These are phyloP conservation scores for Russula sp. DNA, from an alignment of 768 basidiomycete species.

Conservation along the genomic window DNA sequence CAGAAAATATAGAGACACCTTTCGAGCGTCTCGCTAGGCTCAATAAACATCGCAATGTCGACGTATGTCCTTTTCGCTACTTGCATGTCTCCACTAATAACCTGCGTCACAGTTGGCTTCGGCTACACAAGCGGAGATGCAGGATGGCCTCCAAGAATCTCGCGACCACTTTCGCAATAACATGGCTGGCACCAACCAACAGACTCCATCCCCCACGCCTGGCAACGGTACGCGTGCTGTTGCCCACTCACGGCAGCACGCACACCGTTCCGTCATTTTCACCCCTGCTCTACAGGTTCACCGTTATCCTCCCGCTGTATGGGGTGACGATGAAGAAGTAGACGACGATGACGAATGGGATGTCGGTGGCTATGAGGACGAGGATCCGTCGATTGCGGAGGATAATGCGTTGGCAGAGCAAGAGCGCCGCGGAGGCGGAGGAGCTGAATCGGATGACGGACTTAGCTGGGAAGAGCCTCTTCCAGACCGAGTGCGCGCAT, in stretches of 20 bases:
- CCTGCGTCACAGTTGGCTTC: slow-evolving; percentile 52
- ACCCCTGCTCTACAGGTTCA: slow-evolving; percentile 59
- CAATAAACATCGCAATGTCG: slow-evolving; percentile 96
- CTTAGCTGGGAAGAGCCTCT: slow-evolving; percentile 82
- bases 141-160: slow-evolving; percentile 44
- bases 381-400: slow-evolving; percentile 56
- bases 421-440: slow-evolving; percentile 24
- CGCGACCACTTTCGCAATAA: slow-evolving; percentile 51
- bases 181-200: slow-evolving; percentile 41
- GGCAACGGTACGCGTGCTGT: slow-evolving; percentile 35
- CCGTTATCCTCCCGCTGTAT: slow-evolving; percentile 77
- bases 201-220: slow-evolving; percentile 46
- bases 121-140: slow-evolving; percentile 65
- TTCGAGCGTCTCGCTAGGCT: slow-evolving; percentile 92
- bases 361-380: slow-evolving; percentile 61
- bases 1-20: slow-evolving; percentile 98
- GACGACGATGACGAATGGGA: slow-evolving; percentile 57
- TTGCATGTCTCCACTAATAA: slow-evolving; percentile 2
- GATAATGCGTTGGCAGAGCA: slow-evolving; percentile 47
- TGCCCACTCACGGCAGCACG: slow-evolving; percentile 23
- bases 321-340: slow-evolving; percentile 69
- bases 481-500: slow-evolving; percentile 39
- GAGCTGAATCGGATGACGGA: slow-evolving; percentile 67
- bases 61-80: slow-evolving; percentile 49
- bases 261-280: slow-evolving; percentile 54